phyloP scores from a whole-genome alignment of 208 protist species.

The Acanthamoeba polyphaga region DNA sequence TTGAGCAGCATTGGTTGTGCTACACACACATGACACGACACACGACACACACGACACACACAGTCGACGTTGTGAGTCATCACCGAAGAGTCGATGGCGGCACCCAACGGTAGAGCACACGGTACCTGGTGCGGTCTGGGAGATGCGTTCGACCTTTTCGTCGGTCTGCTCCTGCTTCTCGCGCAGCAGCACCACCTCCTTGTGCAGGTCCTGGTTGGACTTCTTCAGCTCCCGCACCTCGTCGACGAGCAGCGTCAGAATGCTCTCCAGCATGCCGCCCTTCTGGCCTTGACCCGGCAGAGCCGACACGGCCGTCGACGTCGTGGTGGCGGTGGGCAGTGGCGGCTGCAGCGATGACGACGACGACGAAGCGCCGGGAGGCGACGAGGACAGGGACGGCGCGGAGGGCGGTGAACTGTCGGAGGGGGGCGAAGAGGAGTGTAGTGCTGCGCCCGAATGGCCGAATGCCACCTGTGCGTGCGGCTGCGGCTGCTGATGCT shows the following conservation, averaged over 20 bases:
- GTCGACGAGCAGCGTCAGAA: slow-evolving; percentile 49
- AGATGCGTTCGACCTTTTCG: slow-evolving; percentile 22
- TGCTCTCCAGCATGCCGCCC: slow-evolving; percentile 49
- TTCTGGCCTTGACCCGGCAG: background rate
- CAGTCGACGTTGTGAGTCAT: too few relatives aligned
- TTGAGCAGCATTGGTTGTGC: background rate
- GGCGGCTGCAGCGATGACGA: background rate
- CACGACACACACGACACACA: background rate
- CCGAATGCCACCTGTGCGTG: too few relatives aligned
- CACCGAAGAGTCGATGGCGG: background rate
- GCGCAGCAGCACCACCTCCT: slow-evolving; percentile 37
- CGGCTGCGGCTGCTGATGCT: background rate
- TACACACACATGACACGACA: too few relatives aligned
- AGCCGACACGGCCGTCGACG: background rate
- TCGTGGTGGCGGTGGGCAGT: background rate
- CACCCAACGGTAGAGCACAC: too few relatives aligned
- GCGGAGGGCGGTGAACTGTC: background rate
- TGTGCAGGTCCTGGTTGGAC: slow-evolving; percentile 38
- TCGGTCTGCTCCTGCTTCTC: slow-evolving; percentile 63
- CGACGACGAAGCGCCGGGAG: background rate
- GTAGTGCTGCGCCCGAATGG: too few relatives aligned
- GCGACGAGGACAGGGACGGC: background rate
- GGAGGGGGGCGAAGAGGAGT: background rate
- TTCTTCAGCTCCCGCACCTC: slow-evolving; percentile 50
- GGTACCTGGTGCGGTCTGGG: background rate